Evolutionary conservation across 2,329 filamentous ascomycete genomes (phyloP).

Genomic region (Claviceps sp.): DNA sequence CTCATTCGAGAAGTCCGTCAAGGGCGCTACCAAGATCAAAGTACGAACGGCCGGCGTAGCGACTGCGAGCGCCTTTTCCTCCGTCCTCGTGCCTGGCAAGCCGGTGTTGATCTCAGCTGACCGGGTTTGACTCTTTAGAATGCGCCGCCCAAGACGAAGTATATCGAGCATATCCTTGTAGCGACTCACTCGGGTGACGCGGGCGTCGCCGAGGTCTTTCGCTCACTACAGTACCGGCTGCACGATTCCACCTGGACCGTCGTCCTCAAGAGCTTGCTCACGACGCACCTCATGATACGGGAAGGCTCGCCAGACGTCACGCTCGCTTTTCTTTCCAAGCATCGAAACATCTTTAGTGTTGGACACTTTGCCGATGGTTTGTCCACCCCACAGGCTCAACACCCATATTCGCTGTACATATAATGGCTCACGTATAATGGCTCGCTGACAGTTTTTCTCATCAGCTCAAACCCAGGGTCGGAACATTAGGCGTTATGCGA

Average conservation of each 20-base stretch:
- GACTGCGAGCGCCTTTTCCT: not conserved
- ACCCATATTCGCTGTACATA: no score
- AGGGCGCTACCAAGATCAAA: conserved; percentile 97
- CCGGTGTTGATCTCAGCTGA: not conserved
- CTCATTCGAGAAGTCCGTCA: conserved; percentile 97
- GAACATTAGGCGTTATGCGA: conserved; percentile 84
- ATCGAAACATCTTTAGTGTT: conserved; percentile 72
- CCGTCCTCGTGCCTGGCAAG: not conserved
- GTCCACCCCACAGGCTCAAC: conserved; percentile 17
- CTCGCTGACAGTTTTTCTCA: not conserved
- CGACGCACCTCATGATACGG: conserved; percentile 92
- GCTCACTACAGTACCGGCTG: conserved; percentile 74
- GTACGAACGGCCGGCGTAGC: conserved; percentile 28
- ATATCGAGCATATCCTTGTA: conserved; percentile 94
- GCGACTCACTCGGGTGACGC: conserved; percentile 91
- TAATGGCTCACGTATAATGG: no score
- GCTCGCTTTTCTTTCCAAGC: conserved; percentile 67
- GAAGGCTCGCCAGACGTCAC: conserved; percentile 87
- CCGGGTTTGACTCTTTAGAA: conserved; percentile 38
- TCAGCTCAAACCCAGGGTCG: conserved; percentile 84
- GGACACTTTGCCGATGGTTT: conserved; percentile 85
- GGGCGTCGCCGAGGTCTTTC: conserved; percentile 90
- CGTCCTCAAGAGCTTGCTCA: conserved; percentile 93
- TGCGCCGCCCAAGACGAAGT: conserved; percentile 95
- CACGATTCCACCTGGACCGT: conserved; percentile 99